Evolutionary conservation across 1,284 basidiomycete genomes (phyloP).

Genomic region (Apiotrichum domesticum): DNA sequence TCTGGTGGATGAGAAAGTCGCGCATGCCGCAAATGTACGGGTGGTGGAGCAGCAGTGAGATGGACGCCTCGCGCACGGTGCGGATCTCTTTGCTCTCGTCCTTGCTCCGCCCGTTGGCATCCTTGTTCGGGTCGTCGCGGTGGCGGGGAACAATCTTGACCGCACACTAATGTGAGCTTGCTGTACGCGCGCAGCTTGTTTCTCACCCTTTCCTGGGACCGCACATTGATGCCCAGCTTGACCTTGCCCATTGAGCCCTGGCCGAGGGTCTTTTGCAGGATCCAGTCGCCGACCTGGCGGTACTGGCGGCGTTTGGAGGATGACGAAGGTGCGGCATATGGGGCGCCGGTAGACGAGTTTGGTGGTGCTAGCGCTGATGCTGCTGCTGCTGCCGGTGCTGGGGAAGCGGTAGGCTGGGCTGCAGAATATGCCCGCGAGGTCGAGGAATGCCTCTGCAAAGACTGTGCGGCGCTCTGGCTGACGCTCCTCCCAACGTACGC

Average conservation of each 20-base stretch:
- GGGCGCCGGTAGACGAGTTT: neutral
- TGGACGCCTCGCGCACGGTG: conserved; percentile 88
- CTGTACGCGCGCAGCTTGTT: too few relatives aligned
- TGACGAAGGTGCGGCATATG: neutral
- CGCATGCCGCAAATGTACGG: conserved; percentile 99
- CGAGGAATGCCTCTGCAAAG: neutral
- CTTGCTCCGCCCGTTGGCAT: conserved; percentile 57
- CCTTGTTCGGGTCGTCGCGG: conserved; percentile 37
- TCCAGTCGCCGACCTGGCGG: conserved; percentile 74
- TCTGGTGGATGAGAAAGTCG: conserved; percentile 90
- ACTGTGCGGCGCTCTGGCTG: conserved; percentile 2
- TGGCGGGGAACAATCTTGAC: conserved; percentile 95
- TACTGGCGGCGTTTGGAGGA: conserved; percentile 26
- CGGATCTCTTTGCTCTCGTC: conserved; percentile 95
- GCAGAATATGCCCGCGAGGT: neutral
- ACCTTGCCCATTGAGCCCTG: conserved; percentile 99
- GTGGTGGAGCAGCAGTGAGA: conserved; percentile 90
- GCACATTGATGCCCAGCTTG: conserved; percentile 85
- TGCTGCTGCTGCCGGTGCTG: too few relatives aligned
- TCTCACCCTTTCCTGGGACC: conserved; percentile 85
- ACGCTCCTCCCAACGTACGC: conserved; percentile 15
- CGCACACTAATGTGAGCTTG: conserved; percentile 60
- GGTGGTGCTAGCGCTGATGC: neutral
- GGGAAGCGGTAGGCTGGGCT: neutral
- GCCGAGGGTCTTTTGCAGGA: conserved; percentile 91